These are phyloP conservation scores for Talaromyces sp. DNA, from an alignment of 2,329 filamentous ascomycete genomes.

Conservation along the genomic window DNA sequence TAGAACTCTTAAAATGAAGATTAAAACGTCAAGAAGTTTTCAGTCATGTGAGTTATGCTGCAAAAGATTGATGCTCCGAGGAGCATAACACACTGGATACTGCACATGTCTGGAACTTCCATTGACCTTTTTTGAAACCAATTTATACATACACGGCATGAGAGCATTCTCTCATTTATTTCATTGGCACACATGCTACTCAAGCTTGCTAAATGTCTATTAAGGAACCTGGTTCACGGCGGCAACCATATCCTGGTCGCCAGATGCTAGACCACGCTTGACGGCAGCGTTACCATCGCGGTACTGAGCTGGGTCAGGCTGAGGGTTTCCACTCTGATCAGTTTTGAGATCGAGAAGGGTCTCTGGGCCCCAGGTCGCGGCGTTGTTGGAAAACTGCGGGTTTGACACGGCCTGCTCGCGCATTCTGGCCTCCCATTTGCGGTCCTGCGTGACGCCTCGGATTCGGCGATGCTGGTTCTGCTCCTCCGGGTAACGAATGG, in stretches of 20 bases:
- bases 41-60: background rate
- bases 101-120: background rate
- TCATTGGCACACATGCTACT: background rate
- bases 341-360: slow-evolving; percentile 27
- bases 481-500: slow-evolving; percentile 19
- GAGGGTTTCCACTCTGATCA: slow-evolving; percentile 27
- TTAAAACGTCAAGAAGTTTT: background rate
- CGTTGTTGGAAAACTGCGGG: slow-evolving; percentile 8
- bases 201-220: background rate
- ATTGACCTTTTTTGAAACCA: background rate
- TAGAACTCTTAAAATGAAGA: background rate
- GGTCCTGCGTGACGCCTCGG: slow-evolving; percentile 21
- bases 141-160: background rate
- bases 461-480: slow-evolving; percentile 19
- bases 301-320: slow-evolving; percentile 23
- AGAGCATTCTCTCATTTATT: background rate
- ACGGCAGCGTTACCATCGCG: slow-evolving; percentile 20
- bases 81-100: background rate
- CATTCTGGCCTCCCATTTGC: slow-evolving; percentile 15
- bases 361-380: slow-evolving; percentile 21
- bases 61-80: background rate
- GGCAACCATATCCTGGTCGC: slow-evolving; percentile 26
- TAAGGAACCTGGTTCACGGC: slow-evolving; percentile 24
- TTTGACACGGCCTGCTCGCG: slow-evolving; percentile 13
- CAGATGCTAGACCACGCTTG: slow-evolving; percentile 11